Conservation (phyloP, 805 yeast species). For the Yarrowia sp. region DNA sequence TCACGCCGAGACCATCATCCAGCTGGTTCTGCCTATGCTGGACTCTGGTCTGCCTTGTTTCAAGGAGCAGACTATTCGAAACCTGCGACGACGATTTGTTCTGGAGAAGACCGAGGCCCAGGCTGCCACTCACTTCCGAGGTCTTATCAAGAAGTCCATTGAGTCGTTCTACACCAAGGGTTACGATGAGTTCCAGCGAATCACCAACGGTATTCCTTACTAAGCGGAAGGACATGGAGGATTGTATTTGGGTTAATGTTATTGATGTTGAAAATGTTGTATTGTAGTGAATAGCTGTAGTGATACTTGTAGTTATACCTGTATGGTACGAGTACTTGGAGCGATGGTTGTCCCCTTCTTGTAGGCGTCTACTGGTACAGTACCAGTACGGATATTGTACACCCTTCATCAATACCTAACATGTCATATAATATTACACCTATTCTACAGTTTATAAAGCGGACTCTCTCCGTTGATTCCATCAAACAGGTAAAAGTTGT, state of each 20-base stretch:
- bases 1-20: conserved; percentile 81
- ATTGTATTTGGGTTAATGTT: conserved; percentile 22
- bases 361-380: no score
- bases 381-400: no score
- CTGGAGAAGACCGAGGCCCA: conserved; percentile 82
- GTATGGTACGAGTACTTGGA: no score
- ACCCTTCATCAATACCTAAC: no score
- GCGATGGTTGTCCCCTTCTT: no score
- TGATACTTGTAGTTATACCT: no score
- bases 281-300: no score
- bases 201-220: conserved; percentile 97
- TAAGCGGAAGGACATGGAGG: conserved; percentile 46
- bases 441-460: conserved; percentile 59
- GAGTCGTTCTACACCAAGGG: conserved; percentile 92
- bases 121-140: conserved; percentile 78
- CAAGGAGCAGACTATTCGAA: conserved; percentile 79
- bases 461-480: conserved; percentile 78
- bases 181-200: conserved; percentile 94
- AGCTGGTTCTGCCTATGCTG: conserved; percentile 89
- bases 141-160: conserved; percentile 76
- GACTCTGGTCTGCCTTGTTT: conserved; percentile 96
- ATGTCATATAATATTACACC: conserved; percentile 3
- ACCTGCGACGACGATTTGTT: conserved; percentile 78
- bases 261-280: not conserved
- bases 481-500: conserved; percentile 80